Conservation (phyloP, 2,329 filamentous ascomycete species). For the Tolypocladium tropicale region DNA sequence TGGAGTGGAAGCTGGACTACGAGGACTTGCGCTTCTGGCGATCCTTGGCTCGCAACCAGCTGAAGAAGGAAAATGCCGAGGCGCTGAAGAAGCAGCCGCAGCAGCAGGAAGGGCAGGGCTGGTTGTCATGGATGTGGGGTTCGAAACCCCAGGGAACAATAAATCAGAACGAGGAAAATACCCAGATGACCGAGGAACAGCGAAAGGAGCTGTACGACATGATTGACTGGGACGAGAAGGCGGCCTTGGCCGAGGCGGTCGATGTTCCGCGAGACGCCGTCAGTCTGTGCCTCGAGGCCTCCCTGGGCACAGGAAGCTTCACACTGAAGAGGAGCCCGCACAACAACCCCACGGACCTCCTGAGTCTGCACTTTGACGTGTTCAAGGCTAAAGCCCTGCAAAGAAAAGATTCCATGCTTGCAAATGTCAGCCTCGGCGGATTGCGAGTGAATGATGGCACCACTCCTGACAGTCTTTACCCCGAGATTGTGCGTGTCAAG, state of each 20-base stretch:
- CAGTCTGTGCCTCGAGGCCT: slow-evolving; percentile 86
- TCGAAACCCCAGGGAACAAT: slow-evolving; percentile 54
- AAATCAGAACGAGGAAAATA: slow-evolving; percentile 57
- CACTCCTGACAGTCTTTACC: slow-evolving; percentile 80
- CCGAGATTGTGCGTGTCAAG: slow-evolving; percentile 93
- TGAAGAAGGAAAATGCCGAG: slow-evolving; percentile 89
- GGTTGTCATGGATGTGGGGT: slow-evolving; percentile 89
- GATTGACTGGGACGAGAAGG: slow-evolving; percentile 98
- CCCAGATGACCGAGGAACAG: slow-evolving; percentile 88
- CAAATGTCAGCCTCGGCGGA: slow-evolving; percentile 82
- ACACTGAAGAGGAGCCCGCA: slow-evolving; percentile 67
- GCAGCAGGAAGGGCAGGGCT: slow-evolving; percentile 65
- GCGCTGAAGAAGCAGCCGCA: slow-evolving; percentile 57
- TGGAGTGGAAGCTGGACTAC: slow-evolving; percentile 85
- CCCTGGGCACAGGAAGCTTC: slow-evolving; percentile 91
- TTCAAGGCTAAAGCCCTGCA: slow-evolving; percentile 87
- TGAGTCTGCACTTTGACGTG: slow-evolving; percentile 87
- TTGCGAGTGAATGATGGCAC: slow-evolving; percentile 94
- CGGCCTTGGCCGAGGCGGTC: slow-evolving; percentile 74
- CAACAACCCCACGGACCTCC: slow-evolving; percentile 60
- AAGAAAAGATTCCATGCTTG: slow-evolving; percentile 80
- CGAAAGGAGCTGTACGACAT: slow-evolving; percentile 93
- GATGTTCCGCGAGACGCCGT: slow-evolving; percentile 85
- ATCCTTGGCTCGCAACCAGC: slow-evolving; percentile 82
- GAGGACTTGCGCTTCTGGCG: slow-evolving; percentile 97